Conservation (phyloP, 2,329 filamentous ascomycete species). For the Botryotinia calthae region DNA sequence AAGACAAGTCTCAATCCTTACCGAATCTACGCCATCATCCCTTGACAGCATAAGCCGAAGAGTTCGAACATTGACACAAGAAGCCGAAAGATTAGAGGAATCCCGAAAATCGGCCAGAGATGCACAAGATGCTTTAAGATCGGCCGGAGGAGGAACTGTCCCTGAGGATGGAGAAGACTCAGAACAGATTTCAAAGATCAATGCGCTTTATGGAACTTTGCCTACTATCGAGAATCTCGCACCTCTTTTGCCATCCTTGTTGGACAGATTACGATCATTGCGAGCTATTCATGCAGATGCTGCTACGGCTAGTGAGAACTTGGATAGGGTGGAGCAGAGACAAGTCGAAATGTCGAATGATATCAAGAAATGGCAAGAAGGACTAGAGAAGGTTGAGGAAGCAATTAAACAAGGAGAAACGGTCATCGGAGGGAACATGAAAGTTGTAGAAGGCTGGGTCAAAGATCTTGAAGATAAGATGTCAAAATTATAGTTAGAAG, state of each 20-base stretch:
- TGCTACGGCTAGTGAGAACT: conserved; percentile 72
- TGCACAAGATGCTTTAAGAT: conserved; percentile 56
- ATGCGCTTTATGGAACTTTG: conserved; percentile 83
- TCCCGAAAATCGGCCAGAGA: conserved; percentile 60
- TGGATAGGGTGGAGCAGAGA: conserved; percentile 73
- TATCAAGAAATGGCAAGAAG: conserved; percentile 81
- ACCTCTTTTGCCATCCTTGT: conserved; percentile 77
- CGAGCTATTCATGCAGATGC: conserved; percentile 84
- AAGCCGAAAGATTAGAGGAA: conserved; percentile 70
- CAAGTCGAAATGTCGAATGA: conserved; percentile 82
- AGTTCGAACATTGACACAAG: conserved; percentile 66
- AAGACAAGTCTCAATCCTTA: conserved; percentile 73
- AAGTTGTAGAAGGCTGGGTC: conserved; percentile 85
- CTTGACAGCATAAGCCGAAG: conserved; percentile 70
- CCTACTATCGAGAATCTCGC: conserved; percentile 84
- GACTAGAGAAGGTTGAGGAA: conserved; percentile 73
- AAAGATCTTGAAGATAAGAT: conserved; percentile 80
- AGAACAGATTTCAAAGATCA: conserved; percentile 82
- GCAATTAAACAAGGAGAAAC: conserved; percentile 68
- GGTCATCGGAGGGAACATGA: conserved; percentile 74
- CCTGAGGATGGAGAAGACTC: conserved; percentile 52
- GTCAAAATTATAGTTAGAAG: conserved; percentile 44
- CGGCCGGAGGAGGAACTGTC: conserved; percentile 40
- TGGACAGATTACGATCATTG: conserved; percentile 82
- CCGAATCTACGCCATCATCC: conserved; percentile 67